Evolutionary conservation across 176 grass and related monocot genomes (phyloP).

Genomic region (Hordeum marinum): DNA sequence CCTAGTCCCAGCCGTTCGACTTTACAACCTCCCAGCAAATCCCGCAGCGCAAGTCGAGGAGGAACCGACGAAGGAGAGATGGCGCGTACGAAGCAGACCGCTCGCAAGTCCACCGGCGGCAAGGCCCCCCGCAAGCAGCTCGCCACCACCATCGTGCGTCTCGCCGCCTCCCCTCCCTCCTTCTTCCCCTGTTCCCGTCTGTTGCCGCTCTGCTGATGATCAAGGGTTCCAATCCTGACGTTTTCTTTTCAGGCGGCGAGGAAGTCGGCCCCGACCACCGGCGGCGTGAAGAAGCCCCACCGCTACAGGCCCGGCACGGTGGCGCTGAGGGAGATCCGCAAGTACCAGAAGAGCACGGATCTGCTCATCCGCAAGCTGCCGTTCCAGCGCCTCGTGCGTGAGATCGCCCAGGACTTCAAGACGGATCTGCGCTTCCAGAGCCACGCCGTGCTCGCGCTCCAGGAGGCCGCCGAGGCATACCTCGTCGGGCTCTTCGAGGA

Average conservation of each 20-base stretch:
- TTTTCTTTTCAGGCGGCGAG: background rate
- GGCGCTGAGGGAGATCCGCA: background rate
- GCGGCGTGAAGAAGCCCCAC: background rate
- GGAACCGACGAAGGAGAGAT: too few relatives aligned
- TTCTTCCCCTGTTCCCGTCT: too few relatives aligned
- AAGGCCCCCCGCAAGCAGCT: too few relatives aligned
- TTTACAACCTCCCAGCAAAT: too few relatives aligned
- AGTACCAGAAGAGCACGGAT: background rate
- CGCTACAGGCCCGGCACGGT: background rate
- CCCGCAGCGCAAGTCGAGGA: too few relatives aligned
- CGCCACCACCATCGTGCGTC: too few relatives aligned
- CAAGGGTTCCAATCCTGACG: too few relatives aligned
- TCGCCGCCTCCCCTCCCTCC: too few relatives aligned
- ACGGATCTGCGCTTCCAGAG: background rate
- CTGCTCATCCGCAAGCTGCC: background rate
- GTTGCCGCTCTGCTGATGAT: too few relatives aligned
- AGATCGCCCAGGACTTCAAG: background rate
- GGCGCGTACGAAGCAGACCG: too few relatives aligned
- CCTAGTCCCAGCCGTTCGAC: too few relatives aligned
- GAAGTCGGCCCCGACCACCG: background rate
- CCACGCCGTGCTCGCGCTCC: background rate
- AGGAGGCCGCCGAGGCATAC: slow-evolving; percentile 63
- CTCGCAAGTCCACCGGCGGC: too few relatives aligned
- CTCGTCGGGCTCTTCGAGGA: slow-evolving; percentile 66
- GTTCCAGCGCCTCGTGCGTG: background rate